Conservation (phyloP, 345 rosid species). For the Iberis pinnata region DNA sequence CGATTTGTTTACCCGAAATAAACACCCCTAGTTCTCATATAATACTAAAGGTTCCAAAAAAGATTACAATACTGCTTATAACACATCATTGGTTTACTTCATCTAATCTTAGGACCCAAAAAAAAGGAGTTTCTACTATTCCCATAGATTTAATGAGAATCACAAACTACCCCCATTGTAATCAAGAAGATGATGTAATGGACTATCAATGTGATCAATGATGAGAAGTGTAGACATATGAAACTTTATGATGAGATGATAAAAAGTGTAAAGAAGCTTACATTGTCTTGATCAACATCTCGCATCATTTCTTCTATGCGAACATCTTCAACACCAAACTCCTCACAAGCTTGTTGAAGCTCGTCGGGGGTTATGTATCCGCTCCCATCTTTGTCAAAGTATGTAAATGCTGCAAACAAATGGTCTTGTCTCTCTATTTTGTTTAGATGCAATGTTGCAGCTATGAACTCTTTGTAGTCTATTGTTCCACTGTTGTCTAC, state of each 20-base stretch:
- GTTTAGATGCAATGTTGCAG: conserved; percentile 83
- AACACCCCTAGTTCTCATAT: no score
- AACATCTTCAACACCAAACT: conserved; percentile 68
- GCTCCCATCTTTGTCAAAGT: conserved; percentile 87
- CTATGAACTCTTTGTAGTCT: conserved; percentile 77
- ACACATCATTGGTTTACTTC: no score
- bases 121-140: no score
- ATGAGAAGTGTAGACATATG: not conserved
- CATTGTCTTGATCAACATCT: conserved; percentile 81
- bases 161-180: no score
- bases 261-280: conserved; percentile 28
- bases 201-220: not conserved
- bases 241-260: conserved; percentile 8
- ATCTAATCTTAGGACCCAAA: no score
- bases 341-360: conserved; percentile 81
- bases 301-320: conserved; percentile 66
- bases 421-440: conserved; percentile 77
- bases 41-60: no score
- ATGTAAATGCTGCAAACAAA: conserved; percentile 70
- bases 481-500: conserved; percentile 82
- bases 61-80: no score
- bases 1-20: no score
- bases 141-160: no score
- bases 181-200: not conserved
- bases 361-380: conserved; percentile 85